These are phyloP conservation scores for Pyrenochaeta sp. DNA, from an alignment of 2,329 filamentous ascomycete genomes.

Conservation along the genomic window DNA sequence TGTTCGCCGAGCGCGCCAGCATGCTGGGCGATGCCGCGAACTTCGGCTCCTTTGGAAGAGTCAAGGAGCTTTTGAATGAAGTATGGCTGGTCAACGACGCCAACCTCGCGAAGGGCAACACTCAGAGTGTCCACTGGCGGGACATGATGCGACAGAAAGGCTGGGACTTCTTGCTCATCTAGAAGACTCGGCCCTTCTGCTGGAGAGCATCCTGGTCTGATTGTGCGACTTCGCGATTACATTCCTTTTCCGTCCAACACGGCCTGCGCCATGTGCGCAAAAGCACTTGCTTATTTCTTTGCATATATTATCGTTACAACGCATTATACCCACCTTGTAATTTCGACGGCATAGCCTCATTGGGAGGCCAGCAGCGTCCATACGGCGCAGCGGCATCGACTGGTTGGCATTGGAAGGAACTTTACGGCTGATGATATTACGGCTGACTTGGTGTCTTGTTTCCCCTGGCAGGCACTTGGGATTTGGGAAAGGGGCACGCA, in stretches of 20 bases:
- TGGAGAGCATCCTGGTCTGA: slow-evolving; percentile 50
- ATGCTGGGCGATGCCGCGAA: slow-evolving; percentile 79
- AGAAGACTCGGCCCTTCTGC: slow-evolving; percentile 40
- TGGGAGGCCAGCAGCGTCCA: slow-evolving; percentile 31
- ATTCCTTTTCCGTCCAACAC: slow-evolving; percentile 29
- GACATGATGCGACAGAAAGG: slow-evolving; percentile 90
- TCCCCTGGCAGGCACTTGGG: slow-evolving; percentile 22
- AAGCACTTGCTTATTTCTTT: slow-evolving; percentile 44
- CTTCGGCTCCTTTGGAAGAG: slow-evolving; percentile 86
- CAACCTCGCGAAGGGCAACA: slow-evolving; percentile 57
- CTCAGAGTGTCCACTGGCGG: slow-evolving; percentile 87
- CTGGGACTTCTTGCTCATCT: slow-evolving; percentile 94
- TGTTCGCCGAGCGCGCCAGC: slow-evolving; percentile 78
- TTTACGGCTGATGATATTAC: slow-evolving; percentile 37
- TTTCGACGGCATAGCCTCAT: slow-evolving; percentile 39
- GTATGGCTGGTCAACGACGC: slow-evolving; percentile 82
- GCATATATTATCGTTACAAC: slow-evolving; percentile 45
- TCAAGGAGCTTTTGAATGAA: slow-evolving; percentile 79
- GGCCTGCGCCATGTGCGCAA: slow-evolving; percentile 15
- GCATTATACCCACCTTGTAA: slow-evolving; percentile 53
- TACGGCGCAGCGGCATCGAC: slow-evolving; percentile 31
- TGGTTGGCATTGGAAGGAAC: slow-evolving; percentile 37
- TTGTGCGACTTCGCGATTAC: slow-evolving; percentile 28
- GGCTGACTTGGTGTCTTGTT: slow-evolving; percentile 19
- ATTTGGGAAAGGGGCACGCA: slow-evolving; percentile 23